These are phyloP conservation scores for Globisporangium echinulatum DNA, from an alignment of 352 stramenopile genomes.

Conservation along the genomic window DNA sequence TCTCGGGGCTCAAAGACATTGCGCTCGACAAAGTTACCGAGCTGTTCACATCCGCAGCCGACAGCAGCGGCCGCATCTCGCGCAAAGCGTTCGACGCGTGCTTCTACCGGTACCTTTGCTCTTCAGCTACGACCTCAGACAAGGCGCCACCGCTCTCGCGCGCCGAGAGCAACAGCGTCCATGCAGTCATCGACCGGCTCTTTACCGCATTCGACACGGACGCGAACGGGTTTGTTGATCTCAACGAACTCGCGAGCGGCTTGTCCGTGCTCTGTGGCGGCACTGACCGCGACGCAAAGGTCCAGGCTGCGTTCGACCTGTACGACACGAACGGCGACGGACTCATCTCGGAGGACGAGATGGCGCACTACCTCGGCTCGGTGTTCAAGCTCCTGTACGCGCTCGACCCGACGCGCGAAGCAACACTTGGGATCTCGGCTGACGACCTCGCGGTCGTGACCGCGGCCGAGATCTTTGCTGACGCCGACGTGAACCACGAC, in stretches of 20 bases:
- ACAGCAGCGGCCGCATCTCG: constrained; percentile 46
- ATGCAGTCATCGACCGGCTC: constrained; percentile 66
- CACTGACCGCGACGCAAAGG: constrained; percentile 49
- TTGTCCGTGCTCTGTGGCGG: constrained; percentile 65
- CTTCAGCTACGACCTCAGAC: constrained; percentile 14
- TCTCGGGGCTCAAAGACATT: constrained; percentile 60
- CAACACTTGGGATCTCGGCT: constrained; percentile 52
- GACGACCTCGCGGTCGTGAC: constrained; percentile 63
- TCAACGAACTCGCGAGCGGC: constrained; percentile 69
- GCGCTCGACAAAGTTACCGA: constrained; percentile 53
- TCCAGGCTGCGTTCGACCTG: constrained; percentile 74
- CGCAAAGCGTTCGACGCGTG: constrained; percentile 65
- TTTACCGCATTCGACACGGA: constrained; percentile 80
- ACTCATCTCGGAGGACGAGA: constrained; percentile 78
- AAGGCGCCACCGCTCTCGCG: constrained; percentile 18
- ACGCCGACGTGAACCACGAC: constrained; percentile 82
- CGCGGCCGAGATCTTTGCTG: constrained; percentile 75
- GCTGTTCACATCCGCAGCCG: constrained; percentile 43
- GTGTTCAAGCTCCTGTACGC: constrained; percentile 81
- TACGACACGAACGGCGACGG: constrained; percentile 83
- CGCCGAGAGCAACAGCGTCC: constrained; percentile 46
- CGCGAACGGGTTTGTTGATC: constrained; percentile 62
- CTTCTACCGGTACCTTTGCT: constrained; percentile 68
- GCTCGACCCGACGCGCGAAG: constrained; percentile 50
- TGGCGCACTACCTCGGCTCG: constrained; percentile 80